Base-by-base conservation (phyloP, 768 basidiomycete species). In the Tricholoma furcatifolium region DNA sequence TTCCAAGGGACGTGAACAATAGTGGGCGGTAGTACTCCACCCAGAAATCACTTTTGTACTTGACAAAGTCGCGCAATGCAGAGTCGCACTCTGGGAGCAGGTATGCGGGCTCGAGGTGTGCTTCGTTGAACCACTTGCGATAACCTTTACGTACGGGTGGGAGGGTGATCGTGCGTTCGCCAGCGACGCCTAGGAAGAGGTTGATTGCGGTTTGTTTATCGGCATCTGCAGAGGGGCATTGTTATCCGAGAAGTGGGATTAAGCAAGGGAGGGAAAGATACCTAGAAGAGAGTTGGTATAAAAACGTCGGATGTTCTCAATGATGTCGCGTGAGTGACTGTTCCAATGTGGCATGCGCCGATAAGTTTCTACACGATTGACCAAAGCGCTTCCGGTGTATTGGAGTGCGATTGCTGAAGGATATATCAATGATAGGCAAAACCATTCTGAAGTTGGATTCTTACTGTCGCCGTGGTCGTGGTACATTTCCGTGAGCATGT, bases 191-290 rank as follows among this genome's bases (percentile, higher is more conserved):
- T 3, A 98, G 83, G 69, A 98, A 98, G n/a, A 98, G 80, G 69
- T 99, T 94, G 66, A 98, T 99, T 6, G 96, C 95, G 8, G 88
- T 80, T 70, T 99, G 97, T 67, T 98, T 98, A 71, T 98, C 97
- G 6, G 91, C 93, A 64, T 99, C 96, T 93, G 53, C 8, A 24
- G 41, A 40, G 23, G 55, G 30, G 23, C 7, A 6, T 63, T 18
- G 61, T 40, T 32, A 6, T 11, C 24, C 31, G 14, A 30, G 9
- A 12, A 31, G 17, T 4, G 43, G 8, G 35, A 53, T 27, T 18
- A 31, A 31, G 35, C 27, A 21, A n/a, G 7, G 39, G 27, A 39
- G 18, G 45, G n/a, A 6, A 24, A 61, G 51, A n/a, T 39, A 92
- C 93, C 93, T 3, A 96, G 79, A 41, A 98, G 74, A 6, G 91